Evolutionary conservation across 1,284 basidiomycete genomes (phyloP).

Genomic region (Xerocomus amazonicus): DNA sequence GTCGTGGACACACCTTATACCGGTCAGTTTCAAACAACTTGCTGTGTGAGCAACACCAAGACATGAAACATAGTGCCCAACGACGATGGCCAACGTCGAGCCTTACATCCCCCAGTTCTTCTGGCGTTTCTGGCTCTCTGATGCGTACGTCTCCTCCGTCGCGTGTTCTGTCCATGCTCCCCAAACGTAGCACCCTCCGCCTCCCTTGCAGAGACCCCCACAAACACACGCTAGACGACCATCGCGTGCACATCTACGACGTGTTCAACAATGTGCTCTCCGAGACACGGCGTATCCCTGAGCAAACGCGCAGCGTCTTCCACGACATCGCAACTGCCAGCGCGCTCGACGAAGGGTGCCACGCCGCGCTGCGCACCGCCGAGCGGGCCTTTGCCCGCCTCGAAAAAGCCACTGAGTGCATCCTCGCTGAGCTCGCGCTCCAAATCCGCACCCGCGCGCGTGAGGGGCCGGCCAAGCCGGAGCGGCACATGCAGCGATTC

Average conservation of each 20-base stretch:
- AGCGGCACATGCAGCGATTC: constrained; percentile 12
- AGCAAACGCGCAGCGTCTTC: constrained; percentile 36
- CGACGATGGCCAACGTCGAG: constrained; percentile 14
- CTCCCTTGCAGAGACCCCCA: constrained; percentile 22
- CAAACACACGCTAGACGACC: constrained; percentile 30
- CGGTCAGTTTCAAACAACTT: background rate
- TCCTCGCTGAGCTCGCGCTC: constrained; percentile 35
- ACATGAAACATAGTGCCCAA: background rate
- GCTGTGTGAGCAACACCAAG: constrained; percentile 1
- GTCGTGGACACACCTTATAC: background rate
- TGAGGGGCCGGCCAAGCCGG: constrained; percentile 1
- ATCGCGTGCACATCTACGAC: constrained; percentile 51
- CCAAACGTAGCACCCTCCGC: background rate
- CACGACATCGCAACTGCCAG: constrained; percentile 38
- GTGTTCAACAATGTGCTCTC: constrained; percentile 46
- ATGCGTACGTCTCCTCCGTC: constrained; percentile 24
- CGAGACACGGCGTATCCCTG: constrained; percentile 39
- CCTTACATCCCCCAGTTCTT: constrained; percentile 40
- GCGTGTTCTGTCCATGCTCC: background rate
- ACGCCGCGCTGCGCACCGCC: constrained; percentile 36
- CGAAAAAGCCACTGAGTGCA: constrained; percentile 40
- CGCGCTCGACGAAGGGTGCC: constrained; percentile 34
- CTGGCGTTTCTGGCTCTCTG: constrained; percentile 42
- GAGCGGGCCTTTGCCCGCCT: constrained; percentile 41
- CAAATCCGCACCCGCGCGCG: constrained; percentile 21